Base-by-base conservation (phyloP, 176 grass and related monocot species). In the Musa itinerans region DNA sequence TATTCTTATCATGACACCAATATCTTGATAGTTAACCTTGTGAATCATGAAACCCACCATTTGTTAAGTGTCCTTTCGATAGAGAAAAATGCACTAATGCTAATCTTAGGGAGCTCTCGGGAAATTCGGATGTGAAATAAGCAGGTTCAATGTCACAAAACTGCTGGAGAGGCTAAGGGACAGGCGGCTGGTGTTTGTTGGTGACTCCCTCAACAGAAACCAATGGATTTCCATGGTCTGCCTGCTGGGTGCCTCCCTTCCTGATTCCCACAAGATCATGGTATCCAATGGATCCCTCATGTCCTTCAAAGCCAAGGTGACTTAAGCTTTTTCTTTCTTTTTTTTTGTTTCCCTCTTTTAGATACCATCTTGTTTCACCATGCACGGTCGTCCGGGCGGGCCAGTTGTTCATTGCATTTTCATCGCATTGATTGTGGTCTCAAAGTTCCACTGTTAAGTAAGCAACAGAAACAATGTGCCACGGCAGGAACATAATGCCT, bases 151-250 rank as follows among this genome's bases (percentile, higher is more conserved):
- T 21, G 93, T 83, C 69, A 65, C 13, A 72, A 90, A 24, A 57
- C 73, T 96, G 59, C 74, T 96, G 19, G 76, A 66, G 74, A 77
- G 82, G 82, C 78, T 96, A 54, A 78, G 83, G 8, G 64, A 63
- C 34, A 96, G 85, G 71, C 87, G 81, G 24, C 72, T 96, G 69
- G 85, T 69, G 0, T 96, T 96, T 80, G 85, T 92, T 7, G 89
- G 89, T 16, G 93, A 96, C 80, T 96, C 93, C 6, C 83, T 96
- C 20, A 92, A 96, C 76, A 80, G 89, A 68, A 90, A 96, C 79
- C 93, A 96, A 58, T 92, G 87, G 93, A 24, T 82, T 9, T 96
- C 89, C 76, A 92, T 96, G 85, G 79, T 96, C 13, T 96, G 93
- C 76, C 89, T 92, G 63, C 78, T 96, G 84, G 89, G 89, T 72